Evolutionary conservation across 495 filamentous ascomycete species (phyloP), one percentile per base, ranked within the genome.

Genomic region (Podospora bellae-mahoneyi): DNA sequence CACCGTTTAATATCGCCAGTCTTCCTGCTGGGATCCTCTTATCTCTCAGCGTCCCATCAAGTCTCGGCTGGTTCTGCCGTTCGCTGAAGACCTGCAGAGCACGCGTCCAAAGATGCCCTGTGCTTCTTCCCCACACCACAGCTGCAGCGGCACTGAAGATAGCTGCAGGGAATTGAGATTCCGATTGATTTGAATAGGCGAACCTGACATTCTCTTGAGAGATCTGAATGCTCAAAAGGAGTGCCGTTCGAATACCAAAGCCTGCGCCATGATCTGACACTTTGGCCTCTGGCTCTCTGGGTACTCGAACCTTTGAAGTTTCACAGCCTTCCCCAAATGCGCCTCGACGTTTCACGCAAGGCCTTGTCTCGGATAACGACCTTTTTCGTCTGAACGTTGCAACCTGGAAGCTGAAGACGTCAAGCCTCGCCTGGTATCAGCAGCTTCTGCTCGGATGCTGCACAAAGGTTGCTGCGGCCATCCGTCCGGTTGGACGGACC

Each of bases 321-420:
- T 63, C 28, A 63, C 61, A 44, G 48, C 28, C 30, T 20, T n/a
- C 34, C 4, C 16, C 19, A 62, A 16, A 62, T 28, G 19, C 60
- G 15, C 16, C 18, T 63, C 30, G 61, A 63, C 61, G 61, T 63
- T 63, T 63, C 61, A 63, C 61, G 48, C 61, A 44, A 20, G 28
- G 61, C 61, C 18, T 44, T 63, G 61, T 63, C 61, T 63, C 61
- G 61, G 61, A 63, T 63, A 48, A 5, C 61, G 16, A 53, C 32
- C 19, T 63, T 48, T 19, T 63, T 63, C 61, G 61, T 63, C 32
- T 63, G 18, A 44, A 63, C n/a, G 5, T 63, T 23, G 10, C 18
- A 16, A 18, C 5, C 34, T 6, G 5, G 6, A 39, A 48, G 39
- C 26, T 61, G 56, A 58, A 27, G 6, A 58, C 56, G 56, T 5